These are phyloP conservation scores for Cryptosporidium muris DNA, from an alignment of 169 alveolate genomes.

Conservation along the genomic window DNA sequence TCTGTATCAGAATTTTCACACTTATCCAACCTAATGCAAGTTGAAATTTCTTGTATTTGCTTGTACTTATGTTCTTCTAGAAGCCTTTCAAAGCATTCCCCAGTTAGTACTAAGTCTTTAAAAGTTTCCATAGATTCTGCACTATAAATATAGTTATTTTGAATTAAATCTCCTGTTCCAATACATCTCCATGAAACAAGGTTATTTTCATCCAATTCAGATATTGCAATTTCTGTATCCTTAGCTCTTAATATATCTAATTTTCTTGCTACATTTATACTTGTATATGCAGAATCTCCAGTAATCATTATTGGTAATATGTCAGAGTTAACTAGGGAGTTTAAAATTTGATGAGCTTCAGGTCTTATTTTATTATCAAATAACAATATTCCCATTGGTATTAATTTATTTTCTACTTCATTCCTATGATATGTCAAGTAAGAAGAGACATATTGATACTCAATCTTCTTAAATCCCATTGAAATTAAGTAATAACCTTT, in stretches of 20 bases:
- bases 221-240: conserved; percentile 6
- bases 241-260: conserved; percentile 18
- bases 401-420: conserved; percentile 42
- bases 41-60: too few species aligned
- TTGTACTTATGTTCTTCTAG: conserved; percentile 20
- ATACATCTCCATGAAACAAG: conserved; percentile 35
- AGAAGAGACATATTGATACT: neutral
- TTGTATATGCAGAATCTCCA: conserved; percentile 61
- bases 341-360: conserved; percentile 26
- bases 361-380: conserved; percentile 36
- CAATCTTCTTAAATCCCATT: conserved; percentile 23
- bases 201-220: conserved; percentile 11
- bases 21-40: too few species aligned
- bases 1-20: neutral
- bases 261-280: conserved; percentile 35
- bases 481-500: conserved; percentile 36
- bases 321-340: conserved; percentile 16
- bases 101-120: conserved; percentile 36
- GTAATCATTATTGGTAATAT: conserved; percentile 45
- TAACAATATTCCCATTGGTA: conserved; percentile 25
- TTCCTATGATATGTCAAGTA: conserved; percentile 27
- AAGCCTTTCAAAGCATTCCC: conserved; percentile 36
- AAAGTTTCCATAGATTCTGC: neutral
- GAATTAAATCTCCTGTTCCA: neutral
- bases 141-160: conserved; percentile 12